Conservation (phyloP, 345 rosid genomes). For the Eucalyptus caleyi region DNA sequence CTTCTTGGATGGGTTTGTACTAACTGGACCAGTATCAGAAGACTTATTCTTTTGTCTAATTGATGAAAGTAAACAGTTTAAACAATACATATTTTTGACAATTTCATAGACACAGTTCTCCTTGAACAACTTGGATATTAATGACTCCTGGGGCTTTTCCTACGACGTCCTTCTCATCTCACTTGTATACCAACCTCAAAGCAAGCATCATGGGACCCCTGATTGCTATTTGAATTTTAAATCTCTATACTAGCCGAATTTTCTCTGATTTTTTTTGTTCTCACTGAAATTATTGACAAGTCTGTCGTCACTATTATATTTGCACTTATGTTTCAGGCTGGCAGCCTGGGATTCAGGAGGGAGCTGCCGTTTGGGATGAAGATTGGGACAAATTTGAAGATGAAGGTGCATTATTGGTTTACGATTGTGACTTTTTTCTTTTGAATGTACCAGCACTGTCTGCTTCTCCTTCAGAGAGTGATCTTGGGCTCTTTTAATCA, state of each 20-base stretch:
- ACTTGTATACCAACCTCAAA: neutral
- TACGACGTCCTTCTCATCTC: neutral
- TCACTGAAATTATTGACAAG: neutral
- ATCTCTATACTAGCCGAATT: neutral
- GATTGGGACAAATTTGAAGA: conserved; percentile 99
- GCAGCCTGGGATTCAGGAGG: conserved; percentile 94
- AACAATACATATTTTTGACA: neutral
- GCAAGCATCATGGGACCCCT: neutral
- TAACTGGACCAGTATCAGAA: neutral
- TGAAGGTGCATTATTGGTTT: conserved; percentile 39
- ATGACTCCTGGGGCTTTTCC: neutral
- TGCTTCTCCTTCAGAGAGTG: neutral
- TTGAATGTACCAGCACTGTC: neutral
- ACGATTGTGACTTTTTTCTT: neutral
- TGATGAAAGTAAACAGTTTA: neutral
- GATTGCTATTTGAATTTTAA: neutral
- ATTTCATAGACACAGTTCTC: neutral
- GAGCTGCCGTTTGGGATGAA: conserved; percentile 91
- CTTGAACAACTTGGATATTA: neutral
- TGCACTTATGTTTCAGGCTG: conserved; percentile 43
- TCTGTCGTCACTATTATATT: neutral
- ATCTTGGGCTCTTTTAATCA: neutral
- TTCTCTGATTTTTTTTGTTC: neutral
- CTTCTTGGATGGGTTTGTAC: neutral
- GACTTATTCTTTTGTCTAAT: neutral